These are phyloP conservation scores for Lactifluus hygrophoroides DNA, from an alignment of 768 basidiomycete genomes.

Conservation along the genomic window DNA sequence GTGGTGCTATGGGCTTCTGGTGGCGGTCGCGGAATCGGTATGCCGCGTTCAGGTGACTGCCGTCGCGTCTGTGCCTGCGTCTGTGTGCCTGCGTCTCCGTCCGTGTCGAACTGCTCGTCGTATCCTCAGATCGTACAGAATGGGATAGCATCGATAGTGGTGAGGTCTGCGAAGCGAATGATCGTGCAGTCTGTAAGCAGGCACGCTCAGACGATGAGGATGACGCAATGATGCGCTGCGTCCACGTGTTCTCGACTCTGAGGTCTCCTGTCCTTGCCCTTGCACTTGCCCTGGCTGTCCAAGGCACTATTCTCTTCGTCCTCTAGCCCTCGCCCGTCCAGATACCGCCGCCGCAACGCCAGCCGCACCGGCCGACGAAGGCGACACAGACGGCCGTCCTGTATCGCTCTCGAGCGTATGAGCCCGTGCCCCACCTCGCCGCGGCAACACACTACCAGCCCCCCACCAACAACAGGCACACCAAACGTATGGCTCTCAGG, in stretches of 20 bases:
- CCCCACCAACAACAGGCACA: constrained; percentile 34
- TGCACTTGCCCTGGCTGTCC: too few relatives aligned
- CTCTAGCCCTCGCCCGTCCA: background rate
- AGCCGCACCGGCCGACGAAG: background rate
- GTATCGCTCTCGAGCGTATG: constrained; percentile 3
- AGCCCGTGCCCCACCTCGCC: constrained; percentile 17
- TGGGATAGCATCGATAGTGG: constrained; percentile 23
- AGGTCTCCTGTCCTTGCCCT: constrained; percentile 10
- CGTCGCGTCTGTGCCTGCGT: constrained; percentile 19
- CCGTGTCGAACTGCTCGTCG: constrained; percentile 3
- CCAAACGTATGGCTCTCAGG: constrained; percentile 75
- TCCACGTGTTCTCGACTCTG: constrained; percentile 11
- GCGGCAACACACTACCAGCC: constrained; percentile 31
- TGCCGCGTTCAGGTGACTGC: background rate
- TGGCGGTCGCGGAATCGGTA: background rate
- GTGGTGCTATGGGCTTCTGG: background rate
- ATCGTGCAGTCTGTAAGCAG: background rate
- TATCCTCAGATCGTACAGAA: constrained; percentile 15
- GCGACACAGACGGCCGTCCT: background rate
- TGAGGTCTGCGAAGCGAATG: constrained; percentile 6
- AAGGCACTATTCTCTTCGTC: too few relatives aligned
- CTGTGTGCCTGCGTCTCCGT: constrained; percentile 22
- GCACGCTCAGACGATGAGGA: constrained; percentile 13
- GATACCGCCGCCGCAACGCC: background rate
- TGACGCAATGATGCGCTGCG: too few relatives aligned